Base-by-base conservation (phyloP, 73 alveolate genomes). In the Durusdinium trenchii region DNA sequence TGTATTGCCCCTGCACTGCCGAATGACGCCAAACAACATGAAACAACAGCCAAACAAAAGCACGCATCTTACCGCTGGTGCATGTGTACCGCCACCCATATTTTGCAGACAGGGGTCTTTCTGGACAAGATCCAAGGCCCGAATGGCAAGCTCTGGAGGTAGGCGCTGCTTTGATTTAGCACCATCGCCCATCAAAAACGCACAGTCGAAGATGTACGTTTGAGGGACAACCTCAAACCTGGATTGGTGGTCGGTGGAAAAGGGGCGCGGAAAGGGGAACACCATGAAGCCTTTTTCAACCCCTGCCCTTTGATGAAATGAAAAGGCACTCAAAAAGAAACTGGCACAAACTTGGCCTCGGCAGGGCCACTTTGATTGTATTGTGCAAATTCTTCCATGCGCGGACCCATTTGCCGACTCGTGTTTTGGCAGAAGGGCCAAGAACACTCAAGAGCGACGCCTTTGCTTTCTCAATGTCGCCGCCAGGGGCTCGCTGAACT, bases 401-500 rank as follows among this genome's bases (percentile, higher is more conserved):
- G 30, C 94, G 35, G 36, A 54, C 4, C 94, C 94, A 84, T 20
- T 51, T 84, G 48, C n/a, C 52, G 35, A 84, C 71, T 40, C 73
- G 30, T 18, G 51, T 9, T 48, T 23, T 48, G 32, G 43, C 47
- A 6, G 78, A 75, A 2, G 51, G 30, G 18, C 94, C 94, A 51
- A 84, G 38, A 30, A 57, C 76, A 4, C 52, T 16, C 73, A 51
- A 7, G n/a, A 84, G 43, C 36, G 30, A 36, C 76, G 32, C 16
- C 75, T n/a, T 28, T 5, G 94, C 67, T 1, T 36, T 40, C 54
- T 50, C 78, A 18, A 9, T 2, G 40, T 52, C 9, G 36, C 47
- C 47, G 40, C 47, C n/a, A n/a, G n/a, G n/a, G n/a, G n/a, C 36
- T 9, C 50, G 69, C 30, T 47, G 50, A 5, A 18, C 14, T 3